Percentiles rank a stretch among this genome's conserved stretches.
Conservation (phyloP, 2,329 filamentous ascomycete species). For the Botrytis deweyae region DNA sequence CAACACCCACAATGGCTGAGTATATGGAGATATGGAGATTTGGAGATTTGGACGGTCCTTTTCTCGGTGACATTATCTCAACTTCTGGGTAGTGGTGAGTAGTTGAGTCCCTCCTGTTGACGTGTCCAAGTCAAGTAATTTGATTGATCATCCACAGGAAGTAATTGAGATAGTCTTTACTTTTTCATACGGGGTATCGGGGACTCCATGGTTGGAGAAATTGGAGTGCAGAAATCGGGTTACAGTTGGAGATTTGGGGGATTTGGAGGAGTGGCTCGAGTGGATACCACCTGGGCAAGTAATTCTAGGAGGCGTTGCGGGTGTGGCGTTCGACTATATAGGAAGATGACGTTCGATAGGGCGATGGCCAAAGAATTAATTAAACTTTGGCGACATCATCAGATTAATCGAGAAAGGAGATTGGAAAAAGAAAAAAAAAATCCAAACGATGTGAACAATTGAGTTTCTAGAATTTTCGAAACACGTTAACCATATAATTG, state of each 20-base stretch:
- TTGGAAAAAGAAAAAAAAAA: neutral
- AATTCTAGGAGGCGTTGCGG: neutral
- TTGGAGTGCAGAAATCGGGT: neutral
- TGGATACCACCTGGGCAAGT: neutral
- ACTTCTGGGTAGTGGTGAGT: neutral
- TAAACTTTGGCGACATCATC: neutral
- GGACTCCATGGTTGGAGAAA: slow-evolving; percentile 12
- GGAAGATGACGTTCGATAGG: neutral
- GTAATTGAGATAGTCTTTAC: neutral
- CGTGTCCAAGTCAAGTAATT: neutral
- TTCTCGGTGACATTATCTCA: slow-evolving; percentile 5
- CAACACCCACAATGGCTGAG: neutral
- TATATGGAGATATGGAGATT: neutral
- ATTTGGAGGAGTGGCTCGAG: neutral
- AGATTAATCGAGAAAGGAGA: neutral
- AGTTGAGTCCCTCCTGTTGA: neutral
- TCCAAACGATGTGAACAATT: neutral
- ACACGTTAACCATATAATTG: neutral
- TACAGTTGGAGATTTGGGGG: neutral
- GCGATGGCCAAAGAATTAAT: neutral
- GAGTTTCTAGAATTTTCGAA: neutral
- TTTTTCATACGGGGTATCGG: neutral
- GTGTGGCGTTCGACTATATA: neutral
- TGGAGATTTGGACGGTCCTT: slow-evolving; percentile 1
- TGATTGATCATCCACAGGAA: neutral